Percentiles rank a stretch among this genome's conserved stretches.
Conservation (phyloP, 2,329 filamentous ascomycete species). For the Hypoxylon sp. region DNA sequence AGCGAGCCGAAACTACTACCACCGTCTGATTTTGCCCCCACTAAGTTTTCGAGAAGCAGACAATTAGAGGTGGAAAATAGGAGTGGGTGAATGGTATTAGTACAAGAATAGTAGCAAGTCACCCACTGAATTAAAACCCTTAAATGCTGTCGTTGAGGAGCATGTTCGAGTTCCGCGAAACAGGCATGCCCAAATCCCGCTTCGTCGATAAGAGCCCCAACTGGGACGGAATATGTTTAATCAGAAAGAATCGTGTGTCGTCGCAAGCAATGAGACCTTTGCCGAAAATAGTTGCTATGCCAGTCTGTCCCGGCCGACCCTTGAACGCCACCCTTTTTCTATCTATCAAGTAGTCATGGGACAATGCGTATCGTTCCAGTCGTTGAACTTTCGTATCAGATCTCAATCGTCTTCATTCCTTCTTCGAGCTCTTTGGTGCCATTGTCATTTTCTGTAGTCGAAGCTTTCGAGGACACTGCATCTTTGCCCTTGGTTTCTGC, state of each 20-base stretch:
- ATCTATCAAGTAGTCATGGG: constrained; percentile 51
- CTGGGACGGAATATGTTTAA: constrained; percentile 26
- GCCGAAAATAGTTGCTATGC: constrained; percentile 34
- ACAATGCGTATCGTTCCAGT: constrained; percentile 50
- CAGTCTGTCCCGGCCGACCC: constrained; percentile 44
- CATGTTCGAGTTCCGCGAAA: constrained; percentile 8
- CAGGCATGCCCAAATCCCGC: constrained; percentile 34
- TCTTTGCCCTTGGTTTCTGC: constrained; percentile 58
- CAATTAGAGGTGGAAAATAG: constrained; percentile 20
- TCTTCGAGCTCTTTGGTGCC: constrained; percentile 62
- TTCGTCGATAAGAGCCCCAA: constrained; percentile 28
- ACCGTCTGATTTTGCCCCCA: background rate
- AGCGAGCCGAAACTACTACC: constrained; percentile 9
- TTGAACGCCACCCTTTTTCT: constrained; percentile 50
- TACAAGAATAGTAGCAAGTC: constrained; percentile 50
- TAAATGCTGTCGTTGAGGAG: constrained; percentile 32
- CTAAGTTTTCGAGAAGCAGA: constrained; percentile 1
- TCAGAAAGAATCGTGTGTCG: constrained; percentile 29
- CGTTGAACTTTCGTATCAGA: constrained; percentile 58
- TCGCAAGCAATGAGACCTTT: constrained; percentile 30
- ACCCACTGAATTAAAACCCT: constrained; percentile 37
- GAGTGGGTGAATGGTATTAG: constrained; percentile 47
- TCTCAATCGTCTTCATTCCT: constrained; percentile 74
- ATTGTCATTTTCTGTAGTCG: constrained; percentile 59
- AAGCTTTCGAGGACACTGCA: constrained; percentile 50